Conservation (phyloP, 768 basidiomycete genomes). For the Dacryopinax primogenitus region DNA sequence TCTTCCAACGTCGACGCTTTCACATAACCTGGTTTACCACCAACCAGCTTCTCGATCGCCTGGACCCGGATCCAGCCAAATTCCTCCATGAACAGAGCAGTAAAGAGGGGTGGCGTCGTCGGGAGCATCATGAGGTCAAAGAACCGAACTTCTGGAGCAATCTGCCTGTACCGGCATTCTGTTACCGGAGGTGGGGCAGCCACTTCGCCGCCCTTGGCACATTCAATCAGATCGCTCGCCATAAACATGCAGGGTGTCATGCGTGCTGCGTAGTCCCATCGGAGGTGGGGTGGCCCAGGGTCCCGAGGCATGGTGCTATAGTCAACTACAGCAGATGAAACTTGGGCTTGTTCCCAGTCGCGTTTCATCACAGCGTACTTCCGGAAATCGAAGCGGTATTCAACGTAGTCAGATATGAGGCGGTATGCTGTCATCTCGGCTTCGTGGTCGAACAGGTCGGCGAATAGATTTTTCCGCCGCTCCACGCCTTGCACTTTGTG, state of each 20-base stretch:
- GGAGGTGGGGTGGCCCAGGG: neutral
- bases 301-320: neutral
- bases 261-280: neutral
- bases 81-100: neutral
- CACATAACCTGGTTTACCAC: neutral
- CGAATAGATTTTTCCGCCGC: neutral
- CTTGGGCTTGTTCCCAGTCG: neutral
- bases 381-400: neutral
- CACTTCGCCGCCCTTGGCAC: neutral
- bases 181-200: neutral
- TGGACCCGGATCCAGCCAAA: neutral
- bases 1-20: neutral
- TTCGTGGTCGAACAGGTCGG: neutral
- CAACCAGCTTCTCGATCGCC: constrained; percentile 1
- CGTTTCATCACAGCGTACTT: neutral
- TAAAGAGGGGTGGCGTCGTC: neutral
- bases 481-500: neutral
- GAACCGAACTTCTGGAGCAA: neutral
- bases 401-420: neutral
- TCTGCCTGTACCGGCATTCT: neutral
- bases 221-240: neutral
- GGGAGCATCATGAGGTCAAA: constrained; percentile 2
- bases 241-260: constrained; percentile 3
- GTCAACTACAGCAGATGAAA: neutral
- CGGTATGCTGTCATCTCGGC: neutral